Evolutionary conservation across 2,329 filamentous ascomycete species (phyloP), one percentile per base, ranked within the genome.

Genomic region (Penicillium concentricum): DNA sequence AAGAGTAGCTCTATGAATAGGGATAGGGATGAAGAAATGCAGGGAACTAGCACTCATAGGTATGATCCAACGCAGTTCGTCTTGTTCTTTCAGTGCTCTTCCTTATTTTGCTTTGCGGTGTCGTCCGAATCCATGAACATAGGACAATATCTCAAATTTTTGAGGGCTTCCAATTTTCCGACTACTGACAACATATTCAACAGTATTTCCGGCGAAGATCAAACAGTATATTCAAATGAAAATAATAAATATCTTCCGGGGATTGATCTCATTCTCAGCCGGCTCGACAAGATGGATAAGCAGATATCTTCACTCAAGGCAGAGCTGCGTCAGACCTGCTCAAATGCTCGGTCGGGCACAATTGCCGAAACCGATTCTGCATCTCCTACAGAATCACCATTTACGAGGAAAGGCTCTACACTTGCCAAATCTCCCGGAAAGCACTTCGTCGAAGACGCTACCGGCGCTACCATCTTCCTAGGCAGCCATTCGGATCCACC

Each of bases 401-500:
- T n/a, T 34, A 34, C 32, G 30, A 18, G 22, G 18, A 52, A 20
- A 24, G 22, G 20, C 13, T 38, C 47, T 2, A 35, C 34, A 15
- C 32, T 32, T 5, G 38, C 30, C 22, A 59, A 58, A 52, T 65
- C 59, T 3, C 56, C 61, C 22, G 65, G 65, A 4, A 57, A 56
- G 16, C 44, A 46, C 28, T 61, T 61, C 32, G 56, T 67, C 13
- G 63, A 67, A 43, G 62, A 65, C 12, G 56, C 65, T 20, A 67
- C 65, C 4, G 65, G 63, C 12, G 63, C 63, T 2, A 66, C 63
- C 9, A 62, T 67, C 45, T 67, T 59, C 37, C 42, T 66, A 12
- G 65, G 65, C 4, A 58, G 59, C 7, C 59, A 61, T 35, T 67
- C 65, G n/a, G 65, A 67, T 28, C 28, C 54, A 5, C 63, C 65